Base-by-base conservation (phyloP, 1,284 basidiomycete genomes). In the Neotropicomus parvogracilis region DNA sequence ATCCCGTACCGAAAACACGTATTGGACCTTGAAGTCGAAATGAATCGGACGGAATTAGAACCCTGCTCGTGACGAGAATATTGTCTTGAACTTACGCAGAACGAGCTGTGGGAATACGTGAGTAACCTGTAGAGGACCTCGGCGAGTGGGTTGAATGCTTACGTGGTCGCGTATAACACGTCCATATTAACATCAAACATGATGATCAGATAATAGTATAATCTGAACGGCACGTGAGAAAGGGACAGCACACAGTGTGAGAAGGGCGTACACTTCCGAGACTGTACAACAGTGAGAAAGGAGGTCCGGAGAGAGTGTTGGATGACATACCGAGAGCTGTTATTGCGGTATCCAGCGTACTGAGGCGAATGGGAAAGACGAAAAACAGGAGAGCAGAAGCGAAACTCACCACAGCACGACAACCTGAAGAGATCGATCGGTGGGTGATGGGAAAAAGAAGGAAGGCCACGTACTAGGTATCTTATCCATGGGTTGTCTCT, bases 181-280 rank as follows among this genome's bases (percentile, higher is more conserved):
- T 63, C 56, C 40, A 72, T 58, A 13, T 61, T 54, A 20, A 57
- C 58, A 40, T 66, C 49, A 44, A 71, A 73, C 48, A 65, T 53
- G 28, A 57, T 63, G 24, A 73, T 69, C 24, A 73, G 52, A 52
- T 69, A 73, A 48, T 63, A 62, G 54, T 72, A 73, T 46, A 69
- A 17, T 42, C 67, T 66, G 16, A 35, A 20, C 28, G 27, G 9
- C 16, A 34, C 10, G 33, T 62, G 43, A 64, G 46, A 19, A 42
- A 42, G 38, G 28, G 42, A 9, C 24, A 14, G n/a, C n/a, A 9
- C 1, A 10, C n/a, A n/a, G 31, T 26, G 20, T 20, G 32, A 38
- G 37, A 40, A n/a, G 27, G 17, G 24, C 61, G 0, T 56, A 71
- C 69, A 70, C 54, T 58, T 72, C 57, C 13, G 65, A 70, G 49